These are phyloP conservation scores for Heliosperma pusillum DNA, from an alignment of 148 eudicot species.

Conservation along the genomic window DNA sequence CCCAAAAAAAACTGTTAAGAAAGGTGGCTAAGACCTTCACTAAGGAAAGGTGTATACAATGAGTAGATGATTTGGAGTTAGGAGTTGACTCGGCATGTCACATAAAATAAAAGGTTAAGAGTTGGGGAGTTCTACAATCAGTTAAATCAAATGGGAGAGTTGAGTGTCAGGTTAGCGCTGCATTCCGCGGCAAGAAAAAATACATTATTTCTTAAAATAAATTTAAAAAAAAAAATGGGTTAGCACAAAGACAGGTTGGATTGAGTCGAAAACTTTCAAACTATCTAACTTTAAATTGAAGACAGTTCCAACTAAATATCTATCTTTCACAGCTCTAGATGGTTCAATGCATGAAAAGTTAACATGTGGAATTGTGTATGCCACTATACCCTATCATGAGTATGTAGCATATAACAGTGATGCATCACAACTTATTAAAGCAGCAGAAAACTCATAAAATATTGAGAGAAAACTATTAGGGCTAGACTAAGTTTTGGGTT, in stretches of 20 bases:
- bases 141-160: neutral
- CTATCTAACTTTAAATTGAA: neutral
- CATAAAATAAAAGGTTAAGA: neutral
- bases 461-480: neutral
- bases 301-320: slow-evolving; percentile 1
- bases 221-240: neutral
- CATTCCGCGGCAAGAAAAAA: neutral
- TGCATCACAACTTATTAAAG: neutral
- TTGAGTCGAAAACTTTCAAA: neutral
- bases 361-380: neutral
- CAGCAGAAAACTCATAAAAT: neutral
- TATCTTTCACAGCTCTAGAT: neutral
- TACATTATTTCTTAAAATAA: neutral
- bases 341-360: neutral
- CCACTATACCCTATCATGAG: neutral
- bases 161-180: neutral
- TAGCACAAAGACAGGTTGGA: neutral
- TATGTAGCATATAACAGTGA: neutral
- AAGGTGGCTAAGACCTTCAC: neutral
- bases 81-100: neutral
- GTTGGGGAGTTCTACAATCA: neutral
- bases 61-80: neutral
- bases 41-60: slow-evolving; percentile 1
- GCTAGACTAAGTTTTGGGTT: neutral
- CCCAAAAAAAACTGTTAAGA: neutral